Percentiles rank a stretch among this genome's conserved stretches.
phyloP scores from a whole-genome alignment of 352 stramenopile genomes.

The Phytophthora podocarpi region DNA sequence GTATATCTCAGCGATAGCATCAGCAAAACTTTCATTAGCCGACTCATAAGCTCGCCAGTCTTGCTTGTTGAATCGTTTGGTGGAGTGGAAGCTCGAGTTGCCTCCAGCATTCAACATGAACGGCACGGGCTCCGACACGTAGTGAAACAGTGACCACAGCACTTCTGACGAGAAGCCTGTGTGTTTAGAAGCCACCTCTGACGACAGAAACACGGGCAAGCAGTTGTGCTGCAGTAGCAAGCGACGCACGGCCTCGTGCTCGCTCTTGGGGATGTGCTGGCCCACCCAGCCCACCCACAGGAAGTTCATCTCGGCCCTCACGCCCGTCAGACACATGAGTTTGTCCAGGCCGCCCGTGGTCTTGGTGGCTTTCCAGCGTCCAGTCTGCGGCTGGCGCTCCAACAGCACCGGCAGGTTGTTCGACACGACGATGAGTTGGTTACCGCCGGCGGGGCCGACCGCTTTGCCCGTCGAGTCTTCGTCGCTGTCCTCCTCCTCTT shows the following conservation, averaged over 20 bases:
- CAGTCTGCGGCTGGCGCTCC: slow-evolving; percentile 74
- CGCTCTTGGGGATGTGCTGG: slow-evolving; percentile 84
- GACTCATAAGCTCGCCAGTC: slow-evolving; percentile 90
- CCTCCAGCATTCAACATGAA: slow-evolving; percentile 46
- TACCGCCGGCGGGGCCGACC: not conserved
- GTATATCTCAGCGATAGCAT: slow-evolving; percentile 86
- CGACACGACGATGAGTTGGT: slow-evolving; percentile 87
- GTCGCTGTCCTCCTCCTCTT: slow-evolving; percentile 68
- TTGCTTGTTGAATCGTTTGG: slow-evolving; percentile 88
- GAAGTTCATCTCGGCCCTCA: slow-evolving; percentile 70
- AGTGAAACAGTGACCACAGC: slow-evolving; percentile 92
- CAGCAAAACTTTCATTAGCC: slow-evolving; percentile 86
- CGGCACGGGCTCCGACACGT: slow-evolving; percentile 77
- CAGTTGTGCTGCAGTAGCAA: slow-evolving; percentile 88
- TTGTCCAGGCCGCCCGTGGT: slow-evolving; percentile 87
- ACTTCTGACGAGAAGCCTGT: slow-evolving; percentile 91
- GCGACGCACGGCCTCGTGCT: slow-evolving; percentile 73
- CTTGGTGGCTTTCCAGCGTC: slow-evolving; percentile 84
- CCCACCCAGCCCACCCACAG: slow-evolving; percentile 91
- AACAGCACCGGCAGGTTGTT: slow-evolving; percentile 86
- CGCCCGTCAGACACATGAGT: slow-evolving; percentile 79
- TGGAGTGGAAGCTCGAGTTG: slow-evolving; percentile 51
- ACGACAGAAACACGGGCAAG: slow-evolving; percentile 85
- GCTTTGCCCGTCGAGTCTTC: slow-evolving; percentile 42
- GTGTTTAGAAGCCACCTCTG: slow-evolving; percentile 85